These are phyloP conservation scores for Tolypocladium capitatum DNA, from an alignment of 2,329 filamentous ascomycete genomes.

Conservation along the genomic window DNA sequence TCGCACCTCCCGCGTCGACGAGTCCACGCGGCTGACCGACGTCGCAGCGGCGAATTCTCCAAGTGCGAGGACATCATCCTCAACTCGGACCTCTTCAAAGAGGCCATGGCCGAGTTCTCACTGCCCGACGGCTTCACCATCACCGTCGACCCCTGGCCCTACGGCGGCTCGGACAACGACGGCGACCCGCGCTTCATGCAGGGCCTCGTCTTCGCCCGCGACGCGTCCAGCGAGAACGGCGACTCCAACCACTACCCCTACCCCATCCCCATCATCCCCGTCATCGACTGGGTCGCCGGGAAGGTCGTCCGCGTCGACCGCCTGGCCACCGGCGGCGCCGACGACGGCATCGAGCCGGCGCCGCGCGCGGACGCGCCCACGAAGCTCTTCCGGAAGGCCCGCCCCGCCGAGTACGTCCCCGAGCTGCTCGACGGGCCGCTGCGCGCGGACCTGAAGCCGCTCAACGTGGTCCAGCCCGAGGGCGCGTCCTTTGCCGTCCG, in stretches of 20 bases:
- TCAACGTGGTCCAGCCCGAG: conserved; percentile 58
- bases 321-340: conserved; percentile 33
- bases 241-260: conserved; percentile 52
- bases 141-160: conserved; percentile 52
- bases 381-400: conserved; percentile 30
- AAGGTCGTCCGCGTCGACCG: conserved; percentile 44
- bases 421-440: conserved; percentile 34
- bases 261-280: conserved; percentile 43
- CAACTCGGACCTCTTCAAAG: conserved; percentile 30
- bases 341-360: conserved; percentile 28
- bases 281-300: conserved; percentile 44
- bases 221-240: conserved; percentile 26
- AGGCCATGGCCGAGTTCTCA: conserved; percentile 31
- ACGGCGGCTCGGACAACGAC: conserved; percentile 31
- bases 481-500: conserved; percentile 52
- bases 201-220: conserved; percentile 34
- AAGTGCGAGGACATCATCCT: conserved; percentile 26
- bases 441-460: conserved; percentile 48
- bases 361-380: conserved; percentile 23
- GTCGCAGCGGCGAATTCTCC: conserved; percentile 23
- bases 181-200: conserved; percentile 33
- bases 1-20: too few relatives aligned
- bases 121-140: conserved; percentile 30
- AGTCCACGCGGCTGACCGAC: background rate
- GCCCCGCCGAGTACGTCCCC: conserved; percentile 32